These are phyloP conservation scores for Seminavis robusta DNA, from an alignment of 108 stramenopile genomes.

Conservation along the genomic window DNA sequence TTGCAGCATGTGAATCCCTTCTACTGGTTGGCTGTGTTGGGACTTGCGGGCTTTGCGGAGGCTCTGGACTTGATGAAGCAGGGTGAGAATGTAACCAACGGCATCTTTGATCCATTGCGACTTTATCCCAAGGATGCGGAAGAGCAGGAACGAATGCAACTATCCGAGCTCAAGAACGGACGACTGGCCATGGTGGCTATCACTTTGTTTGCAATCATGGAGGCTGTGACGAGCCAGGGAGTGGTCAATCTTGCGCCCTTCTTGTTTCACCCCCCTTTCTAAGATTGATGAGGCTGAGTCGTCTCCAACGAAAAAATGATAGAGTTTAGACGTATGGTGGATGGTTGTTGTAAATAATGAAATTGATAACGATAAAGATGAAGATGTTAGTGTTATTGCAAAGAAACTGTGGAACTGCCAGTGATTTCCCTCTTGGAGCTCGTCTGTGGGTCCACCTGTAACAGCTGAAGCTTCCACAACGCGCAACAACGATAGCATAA, in stretches of 20 bases:
- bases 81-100: conserved; percentile 37
- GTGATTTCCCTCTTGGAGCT: too few relatives aligned
- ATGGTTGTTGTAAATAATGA: too few relatives aligned
- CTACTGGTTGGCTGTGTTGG: conserved; percentile 69
- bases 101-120: conserved; percentile 74
- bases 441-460: too few relatives aligned
- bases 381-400: too few relatives aligned
- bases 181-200: conserved; percentile 80
- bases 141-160: conserved; percentile 24
- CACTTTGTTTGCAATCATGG: conserved; percentile 64
- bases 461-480: too few relatives aligned
- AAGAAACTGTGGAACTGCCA: too few relatives aligned
- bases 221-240: conserved; percentile 34
- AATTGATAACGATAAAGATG: too few relatives aligned
- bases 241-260: conserved; percentile 63
- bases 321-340: too few relatives aligned
- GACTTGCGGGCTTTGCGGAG: conserved; percentile 32
- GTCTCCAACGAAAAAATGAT: too few relatives aligned
- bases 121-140: conserved; percentile 58
- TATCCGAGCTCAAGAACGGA: conserved; percentile 72
- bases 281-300: too few relatives aligned
- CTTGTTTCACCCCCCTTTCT: conserved; percentile 47
- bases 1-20: conserved; percentile 78
- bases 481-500: too few relatives aligned
- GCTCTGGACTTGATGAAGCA: conserved; percentile 27